A percentile compares a stretch with the other conserved stretches of the same genome.
These are phyloP conservation scores for Aegilops sharonensis DNA, from an alignment of 176 grass and related monocot species.

Conservation along the genomic window DNA sequence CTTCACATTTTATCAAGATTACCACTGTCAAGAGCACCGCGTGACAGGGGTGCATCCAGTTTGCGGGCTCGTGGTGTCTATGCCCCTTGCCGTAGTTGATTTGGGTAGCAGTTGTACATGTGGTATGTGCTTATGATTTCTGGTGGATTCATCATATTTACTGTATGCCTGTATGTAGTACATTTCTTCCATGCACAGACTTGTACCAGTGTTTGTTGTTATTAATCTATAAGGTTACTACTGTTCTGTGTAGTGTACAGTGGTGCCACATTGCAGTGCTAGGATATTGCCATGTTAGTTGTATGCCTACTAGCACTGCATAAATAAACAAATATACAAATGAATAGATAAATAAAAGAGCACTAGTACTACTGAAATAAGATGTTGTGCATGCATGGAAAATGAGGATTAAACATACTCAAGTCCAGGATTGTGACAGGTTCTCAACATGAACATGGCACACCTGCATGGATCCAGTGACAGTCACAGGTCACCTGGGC, in stretches of 20 bases:
- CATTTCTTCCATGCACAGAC: not conserved
- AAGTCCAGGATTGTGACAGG: slow-evolving; percentile 29
- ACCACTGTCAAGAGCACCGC: not conserved
- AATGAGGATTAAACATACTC: slow-evolving; percentile 14
- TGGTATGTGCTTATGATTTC: not conserved
- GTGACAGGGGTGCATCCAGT: not conserved
- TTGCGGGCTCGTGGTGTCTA: not conserved
- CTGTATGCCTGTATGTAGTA: slow-evolving; percentile 12
- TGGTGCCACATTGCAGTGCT: not conserved
- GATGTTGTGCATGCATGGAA: not conserved
- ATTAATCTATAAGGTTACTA: not conserved
- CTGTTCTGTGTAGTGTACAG: not conserved
- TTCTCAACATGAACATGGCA: slow-evolving; percentile 16
- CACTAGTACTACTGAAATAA: not conserved
- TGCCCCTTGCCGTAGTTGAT: not conserved
- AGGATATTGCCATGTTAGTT: not conserved
- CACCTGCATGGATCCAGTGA: slow-evolving; percentile 8
- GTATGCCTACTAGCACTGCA: not conserved
- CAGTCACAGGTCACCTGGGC: slow-evolving; percentile 21
- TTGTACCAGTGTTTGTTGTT: not conserved
- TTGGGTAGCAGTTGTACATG: slow-evolving; percentile 22
- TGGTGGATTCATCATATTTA: not conserved
- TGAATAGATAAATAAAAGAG: not conserved
- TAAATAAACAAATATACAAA: not conserved
- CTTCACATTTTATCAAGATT: slow-evolving; percentile 23